A percentile compares a stretch with the other conserved stretches of the same genome.
phyloP scores from a whole-genome alignment of 2,329 filamentous ascomycete species.

The Metarhizium rileyi region DNA sequence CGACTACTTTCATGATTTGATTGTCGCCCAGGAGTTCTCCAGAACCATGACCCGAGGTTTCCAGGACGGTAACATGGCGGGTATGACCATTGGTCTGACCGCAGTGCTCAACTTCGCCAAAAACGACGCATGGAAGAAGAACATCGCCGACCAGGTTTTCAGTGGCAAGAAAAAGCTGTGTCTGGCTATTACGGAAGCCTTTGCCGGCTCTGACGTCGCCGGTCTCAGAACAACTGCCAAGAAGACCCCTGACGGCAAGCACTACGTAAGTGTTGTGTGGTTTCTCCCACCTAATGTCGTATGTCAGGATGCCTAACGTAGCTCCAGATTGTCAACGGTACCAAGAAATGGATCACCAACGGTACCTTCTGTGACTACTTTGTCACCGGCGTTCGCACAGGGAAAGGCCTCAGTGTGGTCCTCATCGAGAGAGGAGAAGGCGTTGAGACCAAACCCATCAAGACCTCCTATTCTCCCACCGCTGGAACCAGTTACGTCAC shows the following conservation, averaged over 20 bases:
- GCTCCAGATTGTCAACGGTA: slow-evolving; percentile 50
- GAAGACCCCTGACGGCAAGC: slow-evolving; percentile 65
- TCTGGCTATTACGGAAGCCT: slow-evolving; percentile 79
- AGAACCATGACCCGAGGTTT: slow-evolving; percentile 68
- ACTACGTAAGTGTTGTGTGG: slow-evolving; percentile 45
- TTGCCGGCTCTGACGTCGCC: slow-evolving; percentile 72
- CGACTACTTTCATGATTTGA: slow-evolving; percentile 78
- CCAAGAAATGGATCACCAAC: slow-evolving; percentile 83
- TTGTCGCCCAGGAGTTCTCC: slow-evolving; percentile 63
- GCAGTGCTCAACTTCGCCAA: slow-evolving; percentile 72
- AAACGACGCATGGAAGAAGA: slow-evolving; percentile 54
- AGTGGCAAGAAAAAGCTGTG: slow-evolving; percentile 81
- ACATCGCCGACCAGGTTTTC: slow-evolving; percentile 62
- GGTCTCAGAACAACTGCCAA: slow-evolving; percentile 68
- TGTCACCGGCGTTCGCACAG: slow-evolving; percentile 68
- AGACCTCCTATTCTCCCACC: slow-evolving; percentile 70
- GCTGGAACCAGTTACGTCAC: slow-evolving; percentile 74
- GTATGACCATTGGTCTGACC: slow-evolving; percentile 74
- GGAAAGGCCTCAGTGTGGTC: slow-evolving; percentile 69
- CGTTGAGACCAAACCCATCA: slow-evolving; percentile 67
- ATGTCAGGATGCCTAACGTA: not conserved
- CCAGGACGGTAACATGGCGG: slow-evolving; percentile 78
- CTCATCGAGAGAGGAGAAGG: slow-evolving; percentile 65
- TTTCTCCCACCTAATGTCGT: not conserved
- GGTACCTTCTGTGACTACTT: slow-evolving; percentile 77